A percentile compares a stretch with the other conserved stretches of the same genome.
Conservation (phyloP, 345 rosid genomes). For the Erysimum cheiranthoides region DNA sequence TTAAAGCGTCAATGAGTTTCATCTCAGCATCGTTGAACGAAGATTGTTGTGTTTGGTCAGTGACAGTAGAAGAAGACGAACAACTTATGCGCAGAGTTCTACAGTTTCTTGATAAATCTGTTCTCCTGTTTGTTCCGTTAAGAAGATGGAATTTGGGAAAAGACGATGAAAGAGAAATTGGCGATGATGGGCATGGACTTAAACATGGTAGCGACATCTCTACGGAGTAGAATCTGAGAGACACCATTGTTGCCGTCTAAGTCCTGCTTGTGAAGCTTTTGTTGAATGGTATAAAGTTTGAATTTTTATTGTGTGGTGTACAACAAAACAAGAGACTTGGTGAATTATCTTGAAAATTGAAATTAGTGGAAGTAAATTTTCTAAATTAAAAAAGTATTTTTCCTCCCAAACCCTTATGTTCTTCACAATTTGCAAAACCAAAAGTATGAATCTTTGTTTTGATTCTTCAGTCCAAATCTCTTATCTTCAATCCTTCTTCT, state of each 20-base stretch:
- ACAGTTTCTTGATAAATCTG: constrained; percentile 3
- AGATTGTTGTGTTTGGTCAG: constrained; percentile 44
- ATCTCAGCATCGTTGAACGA: constrained; percentile 71
- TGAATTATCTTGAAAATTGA: constrained; percentile 5
- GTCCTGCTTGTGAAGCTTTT: constrained; percentile 8
- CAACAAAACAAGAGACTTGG: constrained; percentile 21
- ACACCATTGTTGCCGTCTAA: constrained; percentile 29
- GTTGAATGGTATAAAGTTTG: constrained; percentile 10
- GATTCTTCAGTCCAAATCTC: not conserved
- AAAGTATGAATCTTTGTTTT: constrained; percentile 25
- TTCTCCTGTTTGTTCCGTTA: not conserved
- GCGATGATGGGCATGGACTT: constrained; percentile 38
- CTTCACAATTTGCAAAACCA: not conserved
- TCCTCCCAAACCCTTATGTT: not conserved
- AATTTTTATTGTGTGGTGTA: constrained; percentile 45
- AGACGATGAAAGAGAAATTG: constrained; percentile 26
- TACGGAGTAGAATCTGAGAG: constrained; percentile 31
- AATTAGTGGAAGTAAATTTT: constrained; percentile 31
- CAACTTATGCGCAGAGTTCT: constrained; percentile 30
- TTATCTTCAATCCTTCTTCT: not conserved
- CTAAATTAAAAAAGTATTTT: not conserved
- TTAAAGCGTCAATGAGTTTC: constrained; percentile 75
- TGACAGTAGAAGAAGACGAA: constrained; percentile 43
- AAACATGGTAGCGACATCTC: constrained; percentile 40
- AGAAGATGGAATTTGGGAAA: constrained; percentile 30